Base-by-base conservation (phyloP, 1,284 basidiomycete genomes). In the Leucoagaricus sp. region DNA sequence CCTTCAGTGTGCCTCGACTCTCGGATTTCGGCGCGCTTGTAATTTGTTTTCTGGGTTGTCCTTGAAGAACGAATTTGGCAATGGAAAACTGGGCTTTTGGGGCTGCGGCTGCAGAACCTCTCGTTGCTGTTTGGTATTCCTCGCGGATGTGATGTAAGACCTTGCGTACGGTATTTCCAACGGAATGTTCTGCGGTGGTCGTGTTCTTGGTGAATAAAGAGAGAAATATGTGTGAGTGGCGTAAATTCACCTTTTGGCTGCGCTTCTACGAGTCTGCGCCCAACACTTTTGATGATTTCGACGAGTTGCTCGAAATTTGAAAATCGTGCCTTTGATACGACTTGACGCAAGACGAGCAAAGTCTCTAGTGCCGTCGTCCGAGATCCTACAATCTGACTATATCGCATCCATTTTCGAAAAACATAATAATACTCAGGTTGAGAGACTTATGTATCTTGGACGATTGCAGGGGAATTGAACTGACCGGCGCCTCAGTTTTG, bases 121-220 rank as follows among this genome's bases (percentile, higher is more conserved):
- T 76, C 5, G 79, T 80, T 1, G 86, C 86, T 15, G 88, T 84
- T 59, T 88, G 80, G 70, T 94, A 95, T 68, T 99, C 96, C 74
- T 99, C 96, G 49, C 94, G 84, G 60, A 98, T 89, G 66, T 97
- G 89, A 67, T 95, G 93, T 31, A 97, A 78, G 36, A 98, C 87
- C 64, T 94, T 90, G 33, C 95, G 85, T 45, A 96, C 89, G 29
- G 95, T 96, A 70, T 98, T 98, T 12, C 94, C 94, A 40, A 97
- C 90, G 42, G 94, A 91, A 66, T 96, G 90, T 70, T 99, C 96
- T 95, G 33, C 36, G 26, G 23, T 29, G 26, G 23, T 29, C 26
- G 17, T 23, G 28, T 65, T 6, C 15, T 38, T 40, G n/a, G 44
- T 25, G 13, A 33, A n/a, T 19, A n/a, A 48, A 61, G 38, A 52